These are phyloP conservation scores for Inga laurina DNA, from an alignment of 306 rosid species.

Conservation along the genomic window DNA sequence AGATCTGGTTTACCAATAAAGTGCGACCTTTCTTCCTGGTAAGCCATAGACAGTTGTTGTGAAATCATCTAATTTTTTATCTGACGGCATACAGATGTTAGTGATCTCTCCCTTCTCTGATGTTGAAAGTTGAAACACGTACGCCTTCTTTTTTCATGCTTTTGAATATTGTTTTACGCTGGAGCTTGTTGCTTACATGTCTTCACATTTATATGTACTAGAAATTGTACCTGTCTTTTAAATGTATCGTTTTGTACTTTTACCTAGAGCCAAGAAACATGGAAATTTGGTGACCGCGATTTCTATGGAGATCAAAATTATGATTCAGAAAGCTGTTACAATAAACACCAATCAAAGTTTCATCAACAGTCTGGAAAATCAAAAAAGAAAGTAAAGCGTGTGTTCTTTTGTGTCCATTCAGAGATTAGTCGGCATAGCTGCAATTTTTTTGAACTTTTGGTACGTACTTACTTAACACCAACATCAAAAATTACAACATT, in stretches of 20 bases:
- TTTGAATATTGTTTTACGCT: conserved; percentile 8
- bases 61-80: not conserved
- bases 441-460: conserved; percentile 18
- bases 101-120: not conserved
- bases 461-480: not conserved
- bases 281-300: conserved; percentile 28
- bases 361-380: conserved; percentile 45
- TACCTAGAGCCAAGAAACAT: conserved; percentile 48
- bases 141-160: not conserved
- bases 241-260: conserved; percentile 28
- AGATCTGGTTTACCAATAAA: too few species aligned
- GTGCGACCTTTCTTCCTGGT: too few species aligned
- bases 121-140: not conserved
- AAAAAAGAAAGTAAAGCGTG: conserved; percentile 62
- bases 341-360: conserved; percentile 55
- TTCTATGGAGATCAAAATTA: conserved; percentile 33
- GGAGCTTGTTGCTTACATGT: conserved; percentile 2
- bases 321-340: conserved; percentile 39
- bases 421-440: conserved; percentile 18
- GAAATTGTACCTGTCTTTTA: not conserved
- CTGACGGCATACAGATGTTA: not conserved
- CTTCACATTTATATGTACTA: not conserved
- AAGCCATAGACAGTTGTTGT: too few species aligned
- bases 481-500: too few species aligned
- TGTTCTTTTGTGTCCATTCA: conserved; percentile 33